phyloP scores from a whole-genome alignment of 148 eudicot species.

The Cornus suecica region DNA sequence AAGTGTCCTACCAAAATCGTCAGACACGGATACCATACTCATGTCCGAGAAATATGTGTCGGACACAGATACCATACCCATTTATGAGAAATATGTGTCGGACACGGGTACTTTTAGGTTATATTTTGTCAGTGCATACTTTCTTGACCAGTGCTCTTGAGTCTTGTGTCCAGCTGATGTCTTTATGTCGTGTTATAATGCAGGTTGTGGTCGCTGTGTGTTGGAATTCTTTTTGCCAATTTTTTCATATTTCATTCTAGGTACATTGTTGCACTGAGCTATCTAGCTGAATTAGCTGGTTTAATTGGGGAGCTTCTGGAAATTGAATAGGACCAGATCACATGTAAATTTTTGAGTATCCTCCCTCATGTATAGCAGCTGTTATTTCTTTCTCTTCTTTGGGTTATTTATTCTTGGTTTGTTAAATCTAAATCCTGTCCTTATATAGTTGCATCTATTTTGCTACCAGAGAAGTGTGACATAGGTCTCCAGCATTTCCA shows the following conservation, averaged over 20 bases:
- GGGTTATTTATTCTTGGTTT: conserved; percentile 8
- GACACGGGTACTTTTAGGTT: no score
- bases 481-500: no score
- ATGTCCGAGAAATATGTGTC: no score
- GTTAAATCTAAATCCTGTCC: no score
- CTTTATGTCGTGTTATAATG: conserved; percentile 6
- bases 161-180: neutral
- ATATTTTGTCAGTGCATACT: neutral
- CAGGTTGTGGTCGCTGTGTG: conserved; percentile 49
- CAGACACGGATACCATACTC: no score
- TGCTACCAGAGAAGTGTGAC: no score
- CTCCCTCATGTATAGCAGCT: conserved; percentile 16
- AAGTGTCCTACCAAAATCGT: no score
- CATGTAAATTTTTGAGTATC: conserved; percentile 19
- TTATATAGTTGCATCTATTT: no score
- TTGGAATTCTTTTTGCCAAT: conserved; percentile 35
- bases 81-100: no score
- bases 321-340: conserved; percentile 7
- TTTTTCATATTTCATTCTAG: conserved; percentile 38
- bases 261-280: conserved; percentile 32
- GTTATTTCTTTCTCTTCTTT: neutral
- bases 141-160: neutral
- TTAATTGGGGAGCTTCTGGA: conserved; percentile 2
- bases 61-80: no score
- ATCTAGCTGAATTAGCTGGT: conserved; percentile 1